Evolutionary conservation across 1,139 yeast species (phyloP), one percentile per base, ranked within the genome.

Genomic region (Candida sanyaensis): DNA sequence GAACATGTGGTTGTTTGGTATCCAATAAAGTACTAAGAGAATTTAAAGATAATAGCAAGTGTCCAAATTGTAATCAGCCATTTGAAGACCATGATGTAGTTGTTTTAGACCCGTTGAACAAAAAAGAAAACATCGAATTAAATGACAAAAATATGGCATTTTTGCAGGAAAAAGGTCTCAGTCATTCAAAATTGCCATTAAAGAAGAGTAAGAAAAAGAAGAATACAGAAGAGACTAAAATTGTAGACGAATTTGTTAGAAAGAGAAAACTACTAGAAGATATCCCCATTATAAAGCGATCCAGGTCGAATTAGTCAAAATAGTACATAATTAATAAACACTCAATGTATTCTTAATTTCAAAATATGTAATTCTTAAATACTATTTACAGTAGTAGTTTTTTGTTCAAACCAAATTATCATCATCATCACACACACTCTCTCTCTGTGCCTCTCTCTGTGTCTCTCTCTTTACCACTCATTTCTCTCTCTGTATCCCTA

Each of bases 151-250:
- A 85, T 48, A 66, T 75, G 50, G 53, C 52, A 0, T 43, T 47
- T 9, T 60, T 86, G 28, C 50, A 42, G 6, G 46, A 41, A 2
- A 52, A 61, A 11, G 56, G 53, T 0, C 54, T 80, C 6, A 61
- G 79, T 3, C 91, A 87, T 58, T 73, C 81, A 7, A 70, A 83
- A 51, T 72, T 67, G 48, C 63, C 66, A 21, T 53, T 55, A 40
- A 68, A 71, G 50, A 61, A 53, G 50, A 68, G 63, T 50, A 66
- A 17, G 21, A 17, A 65, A 50, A 41, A 38, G 55, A 60, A 56
- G 38, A 60, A 56, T 13, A 12, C 28, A 9, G 42, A 44, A n/a
- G 43, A 24, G 6, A 26, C 9, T 6, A 26, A 26, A 6, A 38
- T 12, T n/a, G 21, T n/a, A 26, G 50, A 42, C 23, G 50, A 46